Evolutionary conservation across 2,329 filamentous ascomycete genomes (phyloP).

Genomic region (Ceratocystis eucalypticola): DNA sequence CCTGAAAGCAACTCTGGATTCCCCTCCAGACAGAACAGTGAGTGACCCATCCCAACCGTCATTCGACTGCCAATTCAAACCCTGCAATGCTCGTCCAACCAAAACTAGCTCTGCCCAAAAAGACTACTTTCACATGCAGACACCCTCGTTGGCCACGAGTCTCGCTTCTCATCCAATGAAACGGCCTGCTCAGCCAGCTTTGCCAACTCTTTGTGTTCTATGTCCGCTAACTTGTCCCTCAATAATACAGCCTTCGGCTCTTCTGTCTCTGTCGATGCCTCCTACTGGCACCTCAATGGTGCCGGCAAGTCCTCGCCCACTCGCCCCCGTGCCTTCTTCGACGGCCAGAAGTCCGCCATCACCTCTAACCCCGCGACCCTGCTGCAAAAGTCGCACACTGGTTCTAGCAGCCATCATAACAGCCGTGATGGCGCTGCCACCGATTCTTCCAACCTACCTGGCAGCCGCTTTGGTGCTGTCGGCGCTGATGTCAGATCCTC

Average conservation of each 20-base stretch:
- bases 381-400: not conserved
- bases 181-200: no score
- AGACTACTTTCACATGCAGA: not conserved
- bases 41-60: not conserved
- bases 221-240: not conserved
- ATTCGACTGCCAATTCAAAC: not conserved
- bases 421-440: constrained; percentile 7
- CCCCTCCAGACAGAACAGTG: not conserved
- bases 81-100: not conserved
- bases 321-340: constrained; percentile 9
- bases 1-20: not conserved
- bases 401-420: constrained; percentile 11
- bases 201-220: not conserved
- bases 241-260: not conserved
- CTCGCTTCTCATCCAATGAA: no score
- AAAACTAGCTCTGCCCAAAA: not conserved
- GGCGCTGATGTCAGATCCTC: constrained; percentile 11
- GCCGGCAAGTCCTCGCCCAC: constrained; percentile 11
- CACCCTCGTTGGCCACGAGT: not conserved
- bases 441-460: not conserved
- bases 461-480: constrained; percentile 8
- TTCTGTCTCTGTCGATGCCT: not conserved
- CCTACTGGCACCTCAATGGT: constrained; percentile 2
- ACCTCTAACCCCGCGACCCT: not conserved
- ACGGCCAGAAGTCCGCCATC: not conserved